Base-by-base conservation (phyloP, 2,329 filamentous ascomycete species). In the Beauveria australis region DNA sequence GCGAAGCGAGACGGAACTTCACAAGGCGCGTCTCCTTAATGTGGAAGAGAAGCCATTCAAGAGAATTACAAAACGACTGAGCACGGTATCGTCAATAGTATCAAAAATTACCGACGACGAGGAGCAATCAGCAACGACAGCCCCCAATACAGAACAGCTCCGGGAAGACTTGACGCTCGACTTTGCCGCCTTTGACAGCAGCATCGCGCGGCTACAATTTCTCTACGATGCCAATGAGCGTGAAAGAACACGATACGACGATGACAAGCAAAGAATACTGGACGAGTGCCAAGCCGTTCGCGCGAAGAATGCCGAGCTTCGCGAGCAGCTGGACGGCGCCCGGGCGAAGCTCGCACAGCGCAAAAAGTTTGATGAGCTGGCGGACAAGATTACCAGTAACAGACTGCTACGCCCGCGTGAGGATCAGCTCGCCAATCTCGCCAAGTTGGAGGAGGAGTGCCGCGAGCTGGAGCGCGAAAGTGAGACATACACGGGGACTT, bases 21-120 rank as follows among this genome's bases (percentile, higher is more conserved):
- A 97, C 78, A 93, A 92, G 70, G 83, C 83, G 33, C 90, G 93
- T 47, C 88, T 97, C 4, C 83, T 97, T 43, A 89, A 90, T 64
- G 88, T 97, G 63, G 93, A 97, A 78, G 91, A 96, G 71, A 92
- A 92, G 62, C 91, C 92, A 0, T 97, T 96, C 78, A 91, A 91
- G 73, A 88, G 92, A 63, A 86, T 97, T 62, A 90, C 89, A 24
- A 92, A 92, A 75, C 88, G 89, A 37, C 83, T 97, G 9, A 80
- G 90, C 5, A 81, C 83, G 24, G 83, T 89, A 18, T 84, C 85
- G 59, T 84, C 87, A 22, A 80, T 91, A 33, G 79, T 89, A 19
- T 65, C 67, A 16, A 63, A 65, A 43, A 66, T 64, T 43, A 67
- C 68, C 41, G 62, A 68, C 59, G 49, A 63, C 19, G 33, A 63